Evolutionary conservation across 2,329 filamentous ascomycete genomes (phyloP), one percentile per base, ranked within the genome.

Genomic region (Elsinoe arachidis): DNA sequence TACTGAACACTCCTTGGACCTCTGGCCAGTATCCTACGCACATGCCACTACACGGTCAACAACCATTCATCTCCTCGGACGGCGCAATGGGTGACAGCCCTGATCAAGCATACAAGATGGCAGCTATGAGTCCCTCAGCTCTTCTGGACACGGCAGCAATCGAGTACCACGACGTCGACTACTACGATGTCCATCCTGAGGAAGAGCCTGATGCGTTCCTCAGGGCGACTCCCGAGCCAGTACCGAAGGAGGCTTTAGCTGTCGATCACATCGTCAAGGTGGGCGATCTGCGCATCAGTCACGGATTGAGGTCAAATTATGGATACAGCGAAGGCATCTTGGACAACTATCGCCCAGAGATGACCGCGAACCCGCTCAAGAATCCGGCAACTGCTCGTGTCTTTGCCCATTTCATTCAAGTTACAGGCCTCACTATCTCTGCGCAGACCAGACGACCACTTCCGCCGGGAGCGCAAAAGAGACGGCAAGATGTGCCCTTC

Each of bases 381-480:
- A 90, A 96, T 62, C 80, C 83, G 2, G 85, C 86, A 61, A 92
- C 89, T 10, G 86, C 89, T 12, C 81, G 85, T 30, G 84, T 96
- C 5, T 97, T 97, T 69, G 86, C 86, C 69, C 90, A 97, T 71
- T 97, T 96, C 69, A 84, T 97, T 47, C 87, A 90, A 63, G 86
- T 93, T 5, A 95, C 90, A 1, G 91, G 87, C 0, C 88, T 97
- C 67, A 95, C 91, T 1, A 80, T 95, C 26, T 96, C 89, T 68
- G 39, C 54, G 91, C 97, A 71, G 80, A 92, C 55, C 84, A 91
- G 68, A 84, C 88, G 2, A 80, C 84, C 57, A 88, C 92, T 65
- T 80, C 88, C 1, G 80, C 83, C 1, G 30, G 84, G 88, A 63
- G 76, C 77, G 57, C 81, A 84, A 46, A 75, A 76, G 9, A 75